These are phyloP conservation scores for Cyclospora cayetanensis DNA, from an alignment of 169 alveolate genomes.

Conservation along the genomic window DNA sequence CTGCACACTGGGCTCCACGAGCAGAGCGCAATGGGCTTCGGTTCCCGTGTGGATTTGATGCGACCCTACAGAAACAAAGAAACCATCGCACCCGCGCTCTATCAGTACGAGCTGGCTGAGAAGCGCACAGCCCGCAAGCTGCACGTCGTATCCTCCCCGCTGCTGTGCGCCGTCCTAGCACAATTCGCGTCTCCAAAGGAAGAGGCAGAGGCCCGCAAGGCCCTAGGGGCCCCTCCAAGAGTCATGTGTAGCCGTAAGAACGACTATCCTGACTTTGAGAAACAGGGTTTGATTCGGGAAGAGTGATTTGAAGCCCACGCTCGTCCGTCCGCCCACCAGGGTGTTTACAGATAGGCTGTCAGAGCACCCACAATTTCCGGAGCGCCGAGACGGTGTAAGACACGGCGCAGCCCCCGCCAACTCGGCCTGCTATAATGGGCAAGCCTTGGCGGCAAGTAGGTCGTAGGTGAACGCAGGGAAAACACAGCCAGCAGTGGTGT, in stretches of 20 bases:
- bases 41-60: not conserved
- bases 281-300: not conserved
- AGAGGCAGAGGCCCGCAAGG: not conserved
- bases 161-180: slow-evolving; percentile 19
- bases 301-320: not conserved
- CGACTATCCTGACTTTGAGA: not conserved
- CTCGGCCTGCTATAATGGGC: too few relatives aligned
- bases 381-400: too few relatives aligned
- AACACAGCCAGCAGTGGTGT: too few relatives aligned
- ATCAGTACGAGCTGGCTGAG: slow-evolving; percentile 22
- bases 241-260: not conserved
- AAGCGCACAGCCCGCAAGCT: not conserved
- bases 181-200: not conserved
- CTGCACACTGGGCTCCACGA: too few relatives aligned
- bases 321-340: too few relatives aligned
- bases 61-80: not conserved
- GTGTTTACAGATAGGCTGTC: too few relatives aligned
- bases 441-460: too few relatives aligned
- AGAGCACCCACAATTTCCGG: too few relatives aligned
- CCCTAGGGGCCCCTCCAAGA: not conserved
- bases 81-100: not conserved
- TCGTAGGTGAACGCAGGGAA: too few relatives aligned
- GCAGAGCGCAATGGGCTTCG: too few relatives aligned
- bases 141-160: slow-evolving; percentile 25
- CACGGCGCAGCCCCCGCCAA: too few relatives aligned